Conservation (phyloP, 2,329 filamentous ascomycete species). For the Diaporthe ilicicola region DNA sequence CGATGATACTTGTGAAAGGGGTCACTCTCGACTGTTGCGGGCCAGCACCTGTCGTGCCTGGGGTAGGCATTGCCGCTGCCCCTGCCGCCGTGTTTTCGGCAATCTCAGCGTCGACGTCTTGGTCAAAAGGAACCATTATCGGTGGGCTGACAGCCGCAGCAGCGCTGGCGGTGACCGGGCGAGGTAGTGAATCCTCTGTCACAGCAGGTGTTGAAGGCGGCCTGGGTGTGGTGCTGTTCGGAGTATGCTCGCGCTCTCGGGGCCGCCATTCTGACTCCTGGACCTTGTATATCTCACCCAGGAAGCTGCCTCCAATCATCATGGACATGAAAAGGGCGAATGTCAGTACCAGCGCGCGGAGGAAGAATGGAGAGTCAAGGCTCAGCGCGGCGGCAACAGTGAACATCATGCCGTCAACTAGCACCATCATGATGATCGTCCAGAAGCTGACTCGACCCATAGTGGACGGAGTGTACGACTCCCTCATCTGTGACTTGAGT, state of each 20-base stretch:
- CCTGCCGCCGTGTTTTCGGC: constrained; percentile 46
- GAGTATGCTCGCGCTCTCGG: constrained; percentile 45
- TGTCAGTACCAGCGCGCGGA: constrained; percentile 64
- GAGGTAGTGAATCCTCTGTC: constrained; percentile 47
- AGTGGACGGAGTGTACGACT: constrained; percentile 73
- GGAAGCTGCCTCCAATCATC: constrained; percentile 64
- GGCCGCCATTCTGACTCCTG: constrained; percentile 66
- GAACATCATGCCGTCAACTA: constrained; percentile 70
- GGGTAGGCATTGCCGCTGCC: constrained; percentile 46
- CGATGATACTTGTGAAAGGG: constrained; percentile 64
- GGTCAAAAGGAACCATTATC: constrained; percentile 70
- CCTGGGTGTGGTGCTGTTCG: constrained; percentile 37
- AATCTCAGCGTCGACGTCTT: constrained; percentile 70
- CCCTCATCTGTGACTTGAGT: constrained; percentile 70
- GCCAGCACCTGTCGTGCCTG: constrained; percentile 40
- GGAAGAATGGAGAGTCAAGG: constrained; percentile 63
- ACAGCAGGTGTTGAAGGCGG: constrained; percentile 38
- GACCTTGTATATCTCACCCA: constrained; percentile 67
- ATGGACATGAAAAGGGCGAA: constrained; percentile 64
- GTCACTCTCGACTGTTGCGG: constrained; percentile 42
- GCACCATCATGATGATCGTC: constrained; percentile 68
- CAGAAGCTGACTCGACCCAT: constrained; percentile 72
- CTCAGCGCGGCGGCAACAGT: constrained; percentile 64
- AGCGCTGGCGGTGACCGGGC: constrained; percentile 48
- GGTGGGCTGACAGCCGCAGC: constrained; percentile 47